A percentile compares a stretch with the other conserved stretches of the same genome.
These are phyloP conservation scores for Aspergillus pseudoviridinutans DNA, from an alignment of 2,329 filamentous ascomycete species.

Conservation along the genomic window DNA sequence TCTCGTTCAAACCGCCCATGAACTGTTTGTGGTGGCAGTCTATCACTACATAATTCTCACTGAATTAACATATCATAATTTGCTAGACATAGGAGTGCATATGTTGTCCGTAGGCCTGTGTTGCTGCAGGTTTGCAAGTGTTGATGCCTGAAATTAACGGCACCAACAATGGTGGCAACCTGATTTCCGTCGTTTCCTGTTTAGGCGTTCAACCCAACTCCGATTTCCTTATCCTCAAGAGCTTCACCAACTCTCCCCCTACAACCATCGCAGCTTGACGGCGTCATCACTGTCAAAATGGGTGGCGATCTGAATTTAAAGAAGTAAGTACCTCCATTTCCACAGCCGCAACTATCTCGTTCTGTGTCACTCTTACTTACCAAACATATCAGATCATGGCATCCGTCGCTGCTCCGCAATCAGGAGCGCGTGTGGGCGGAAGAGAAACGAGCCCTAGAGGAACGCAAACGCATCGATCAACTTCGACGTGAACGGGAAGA, in stretches of 20 bases:
- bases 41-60: constrained; percentile 1
- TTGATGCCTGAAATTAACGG: neutral
- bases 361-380: neutral
- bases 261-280: neutral
- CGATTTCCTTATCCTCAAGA: neutral
- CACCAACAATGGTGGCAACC: neutral
- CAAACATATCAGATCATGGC: constrained; percentile 64
- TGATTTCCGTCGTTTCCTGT: neutral
- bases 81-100: constrained; percentile 5
- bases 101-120: neutral
- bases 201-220: neutral
- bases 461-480: constrained; percentile 90
- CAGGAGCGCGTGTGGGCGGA: constrained; percentile 87
- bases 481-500: constrained; percentile 90
- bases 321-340: constrained; percentile 48
- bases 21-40: neutral
- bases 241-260: neutral
- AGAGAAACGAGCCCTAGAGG: constrained; percentile 86
- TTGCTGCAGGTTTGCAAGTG: neutral
- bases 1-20: neutral
- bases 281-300: constrained; percentile 54
- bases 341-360: neutral
- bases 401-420: constrained; percentile 85
- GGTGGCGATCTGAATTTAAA: constrained; percentile 95
- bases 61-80: constrained; percentile 3